Evolutionary conservation across 306 rosid species (phyloP).

Genomic region (Phaseolus lunatus): DNA sequence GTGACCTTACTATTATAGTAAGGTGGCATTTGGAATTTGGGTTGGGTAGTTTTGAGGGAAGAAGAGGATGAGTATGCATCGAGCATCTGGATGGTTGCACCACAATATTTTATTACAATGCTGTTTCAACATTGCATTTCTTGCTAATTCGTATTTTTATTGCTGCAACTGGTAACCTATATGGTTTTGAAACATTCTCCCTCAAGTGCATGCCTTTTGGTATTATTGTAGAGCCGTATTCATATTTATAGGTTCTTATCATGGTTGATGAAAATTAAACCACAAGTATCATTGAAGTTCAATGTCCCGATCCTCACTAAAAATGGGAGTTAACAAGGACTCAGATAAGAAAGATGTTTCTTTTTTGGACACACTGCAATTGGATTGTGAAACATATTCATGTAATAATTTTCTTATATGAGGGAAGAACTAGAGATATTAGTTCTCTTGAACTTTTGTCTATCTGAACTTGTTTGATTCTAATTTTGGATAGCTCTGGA

Average conservation of each 20-base stretch:
- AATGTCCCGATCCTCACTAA: not conserved
- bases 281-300: conserved; percentile 4
- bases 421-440: conserved; percentile 32
- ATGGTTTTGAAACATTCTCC: conserved; percentile 16
- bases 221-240: not conserved
- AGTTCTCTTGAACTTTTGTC: conserved; percentile 10
- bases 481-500: conserved; percentile 6
- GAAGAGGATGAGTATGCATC: conserved; percentile 7
- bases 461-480: conserved; percentile 20
- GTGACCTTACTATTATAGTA: not conserved
- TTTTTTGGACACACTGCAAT: conserved; percentile 13
- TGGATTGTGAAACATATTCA: conserved; percentile 18
- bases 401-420: conserved; percentile 1
- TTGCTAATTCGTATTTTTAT: conserved; percentile 1
- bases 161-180: conserved; percentile 1
- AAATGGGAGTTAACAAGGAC: conserved; percentile 18
- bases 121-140: conserved; percentile 10
- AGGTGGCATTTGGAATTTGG: conserved; percentile 25
- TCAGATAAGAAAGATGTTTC: not conserved
- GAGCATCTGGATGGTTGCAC: conserved; percentile 28
- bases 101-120: not conserved
- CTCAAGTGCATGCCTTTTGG: not conserved
- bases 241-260: conserved; percentile 22
- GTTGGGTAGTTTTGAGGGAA: conserved; percentile 33
- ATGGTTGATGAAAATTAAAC: conserved; percentile 13